Conservation (phyloP, 2,329 filamentous ascomycete genomes). For the Neofusicoccum ribis region DNA sequence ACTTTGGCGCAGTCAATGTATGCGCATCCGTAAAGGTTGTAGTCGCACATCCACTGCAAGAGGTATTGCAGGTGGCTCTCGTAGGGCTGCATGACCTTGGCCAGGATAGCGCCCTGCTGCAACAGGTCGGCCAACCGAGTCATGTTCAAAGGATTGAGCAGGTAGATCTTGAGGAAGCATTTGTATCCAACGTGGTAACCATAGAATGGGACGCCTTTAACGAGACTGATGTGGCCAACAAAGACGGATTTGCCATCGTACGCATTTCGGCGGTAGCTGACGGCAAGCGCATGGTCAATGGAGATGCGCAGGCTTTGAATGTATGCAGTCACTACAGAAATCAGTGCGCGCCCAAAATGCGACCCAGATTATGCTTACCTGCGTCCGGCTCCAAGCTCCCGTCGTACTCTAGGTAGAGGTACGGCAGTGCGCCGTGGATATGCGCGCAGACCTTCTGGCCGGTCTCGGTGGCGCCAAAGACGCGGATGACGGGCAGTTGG, state of each 20-base stretch:
- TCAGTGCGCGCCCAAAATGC: constrained; percentile 25
- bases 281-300: constrained; percentile 85
- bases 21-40: constrained; percentile 92
- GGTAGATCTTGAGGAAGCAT: constrained; percentile 91
- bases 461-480: constrained; percentile 91
- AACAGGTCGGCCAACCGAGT: constrained; percentile 84
- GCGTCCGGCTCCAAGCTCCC: constrained; percentile 66
- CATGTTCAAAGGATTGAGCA: constrained; percentile 84
- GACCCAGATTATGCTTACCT: constrained; percentile 53
- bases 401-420: constrained; percentile 86
- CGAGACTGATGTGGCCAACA: constrained; percentile 85
- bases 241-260: constrained; percentile 69
- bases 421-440: constrained; percentile 92
- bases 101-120: constrained; percentile 84
- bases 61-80: constrained; percentile 92
- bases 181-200: constrained; percentile 91
- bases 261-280: constrained; percentile 78
- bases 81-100: constrained; percentile 81
- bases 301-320: constrained; percentile 78
- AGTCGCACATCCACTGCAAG: constrained; percentile 97
- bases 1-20: constrained; percentile 75
- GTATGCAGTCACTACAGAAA: constrained; percentile 65
- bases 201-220: constrained; percentile 94
- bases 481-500: constrained; percentile 80
- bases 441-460: constrained; percentile 96